Evolutionary conservation across 2,329 filamentous ascomycete species (phyloP), one percentile per base, ranked within the genome.

Genomic region (Diplodia seriata): DNA sequence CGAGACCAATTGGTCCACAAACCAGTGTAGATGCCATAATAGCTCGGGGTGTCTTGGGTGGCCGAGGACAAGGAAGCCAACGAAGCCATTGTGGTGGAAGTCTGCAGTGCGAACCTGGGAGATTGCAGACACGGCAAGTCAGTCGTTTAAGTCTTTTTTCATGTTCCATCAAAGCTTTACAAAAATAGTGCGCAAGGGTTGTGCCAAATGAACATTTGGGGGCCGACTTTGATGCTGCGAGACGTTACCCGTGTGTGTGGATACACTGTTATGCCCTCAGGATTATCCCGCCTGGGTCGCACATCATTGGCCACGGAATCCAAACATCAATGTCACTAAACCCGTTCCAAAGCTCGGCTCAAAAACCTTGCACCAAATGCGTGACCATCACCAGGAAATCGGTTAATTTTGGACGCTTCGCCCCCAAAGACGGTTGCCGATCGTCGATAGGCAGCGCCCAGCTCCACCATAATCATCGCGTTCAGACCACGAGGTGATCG

Each of bases 1-100:
- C 72, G 68, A 9, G 73, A 74, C 74, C 74, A 77, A 65, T 79
- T 74, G 1, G 70, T 77, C 77, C 77, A 79, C 38, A 74, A 31
- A 15, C 76, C 77, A 18, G 72, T 59, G 56, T 76, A 69, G 4
- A 78, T 20, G 31, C 26, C 31, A 18, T 56, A 38, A 15, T 36
- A 51, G 8, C 18, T n/a, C 40, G 40, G 40, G 15, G 40, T 43
- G 12, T n/a, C 40, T n/a, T 43, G 40, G 7, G 15, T 3, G 18
- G 15, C 8, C 18, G 40, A 43, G 2, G 40, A 18, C 38, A n/a
- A n/a, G 40, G 18, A 18, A 15, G 40, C 11, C 12, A 43, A 43
- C 1, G 40, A 43, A n/a, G 18, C 40, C 40, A 43, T 43, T 18
- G 15, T n/a, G 40, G 40, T 8, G 15, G 15, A n/a, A 43, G 40